Conservation (phyloP, 2,329 filamentous ascomycete species). For the Penicillium sp. region DNA sequence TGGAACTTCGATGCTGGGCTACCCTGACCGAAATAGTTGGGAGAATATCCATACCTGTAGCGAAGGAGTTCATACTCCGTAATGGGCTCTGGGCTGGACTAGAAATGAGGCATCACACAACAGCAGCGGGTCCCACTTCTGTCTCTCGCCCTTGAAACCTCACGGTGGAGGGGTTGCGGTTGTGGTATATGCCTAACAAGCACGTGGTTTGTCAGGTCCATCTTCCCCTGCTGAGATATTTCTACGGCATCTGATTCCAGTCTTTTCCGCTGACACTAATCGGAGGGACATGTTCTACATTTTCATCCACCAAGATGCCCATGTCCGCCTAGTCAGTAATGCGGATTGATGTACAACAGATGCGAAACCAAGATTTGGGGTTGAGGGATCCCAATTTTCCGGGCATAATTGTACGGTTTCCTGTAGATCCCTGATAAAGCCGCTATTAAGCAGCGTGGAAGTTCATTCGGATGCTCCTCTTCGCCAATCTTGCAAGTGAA, state of each 20-base stretch:
- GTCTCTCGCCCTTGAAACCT: neutral
- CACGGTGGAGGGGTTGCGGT: neutral
- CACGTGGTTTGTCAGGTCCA: neutral
- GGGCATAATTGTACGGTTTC: slow-evolving; percentile 7
- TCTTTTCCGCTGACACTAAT: neutral
- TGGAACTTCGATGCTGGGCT: no score
- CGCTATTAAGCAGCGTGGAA: slow-evolving; percentile 52
- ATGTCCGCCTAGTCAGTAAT: slow-evolving; percentile 24
- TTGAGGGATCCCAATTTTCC: slow-evolving; percentile 14
- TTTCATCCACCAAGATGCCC: slow-evolving; percentile 19
- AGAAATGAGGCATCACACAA: no score
- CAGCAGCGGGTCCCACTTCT: neutral
- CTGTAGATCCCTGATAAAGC: slow-evolving; percentile 7
- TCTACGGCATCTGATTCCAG: neutral
- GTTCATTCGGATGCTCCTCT: slow-evolving; percentile 31
- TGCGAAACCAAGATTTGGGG: neutral
- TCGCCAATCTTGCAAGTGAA: slow-evolving; percentile 12
- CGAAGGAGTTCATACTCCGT: slow-evolving; percentile 32
- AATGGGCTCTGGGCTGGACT: slow-evolving; percentile 6
- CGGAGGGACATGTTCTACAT: neutral
- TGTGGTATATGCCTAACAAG: neutral
- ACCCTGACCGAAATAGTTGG: slow-evolving; percentile 10
- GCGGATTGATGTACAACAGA: no score
- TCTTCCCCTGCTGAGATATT: no score
- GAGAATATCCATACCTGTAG: slow-evolving; percentile 39